These are phyloP conservation scores for Eutrema japonicum DNA, from an alignment of 345 rosid genomes.

Conservation along the genomic window DNA sequence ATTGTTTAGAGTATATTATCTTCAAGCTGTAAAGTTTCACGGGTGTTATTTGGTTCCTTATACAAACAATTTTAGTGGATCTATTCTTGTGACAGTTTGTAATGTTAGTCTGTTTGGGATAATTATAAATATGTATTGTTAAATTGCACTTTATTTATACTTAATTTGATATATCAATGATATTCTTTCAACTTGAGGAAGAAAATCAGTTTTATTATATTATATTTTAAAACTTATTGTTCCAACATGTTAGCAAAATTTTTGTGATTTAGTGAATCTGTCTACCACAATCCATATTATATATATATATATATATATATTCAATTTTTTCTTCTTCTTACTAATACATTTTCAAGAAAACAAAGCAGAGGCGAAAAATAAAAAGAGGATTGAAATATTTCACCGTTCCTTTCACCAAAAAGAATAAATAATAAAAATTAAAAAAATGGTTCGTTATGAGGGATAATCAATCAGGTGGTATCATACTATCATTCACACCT, in stretches of 20 bases:
- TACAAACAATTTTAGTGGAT: background rate
- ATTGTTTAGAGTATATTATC: slow-evolving; percentile 16
- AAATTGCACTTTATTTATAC: background rate
- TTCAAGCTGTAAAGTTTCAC: slow-evolving; percentile 36
- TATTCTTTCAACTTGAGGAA: too few relatives aligned
- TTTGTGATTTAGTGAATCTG: too few relatives aligned
- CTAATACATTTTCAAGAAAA: background rate
- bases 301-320: too few relatives aligned
- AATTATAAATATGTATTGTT: background rate
- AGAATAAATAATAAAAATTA: background rate
- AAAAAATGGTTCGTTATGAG: slow-evolving; percentile 9
- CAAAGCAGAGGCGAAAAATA: background rate
- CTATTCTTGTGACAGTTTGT: background rate
- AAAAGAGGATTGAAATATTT: too few relatives aligned
- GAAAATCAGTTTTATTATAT: too few relatives aligned
- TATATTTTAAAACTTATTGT: too few relatives aligned
- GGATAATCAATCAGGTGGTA: background rate
- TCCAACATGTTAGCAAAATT: too few relatives aligned
- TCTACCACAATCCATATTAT: too few relatives aligned
- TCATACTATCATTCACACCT: background rate
- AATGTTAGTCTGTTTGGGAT: background rate
- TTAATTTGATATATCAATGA: too few relatives aligned
- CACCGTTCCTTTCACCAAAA: background rate
- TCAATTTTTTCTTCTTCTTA: background rate
- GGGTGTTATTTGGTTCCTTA: slow-evolving; percentile 11